A percentile compares a stretch with the other conserved stretches of the same genome.
phyloP scores from a whole-genome alignment of 176 grass and related monocot species.

The Avena atlantica region DNA sequence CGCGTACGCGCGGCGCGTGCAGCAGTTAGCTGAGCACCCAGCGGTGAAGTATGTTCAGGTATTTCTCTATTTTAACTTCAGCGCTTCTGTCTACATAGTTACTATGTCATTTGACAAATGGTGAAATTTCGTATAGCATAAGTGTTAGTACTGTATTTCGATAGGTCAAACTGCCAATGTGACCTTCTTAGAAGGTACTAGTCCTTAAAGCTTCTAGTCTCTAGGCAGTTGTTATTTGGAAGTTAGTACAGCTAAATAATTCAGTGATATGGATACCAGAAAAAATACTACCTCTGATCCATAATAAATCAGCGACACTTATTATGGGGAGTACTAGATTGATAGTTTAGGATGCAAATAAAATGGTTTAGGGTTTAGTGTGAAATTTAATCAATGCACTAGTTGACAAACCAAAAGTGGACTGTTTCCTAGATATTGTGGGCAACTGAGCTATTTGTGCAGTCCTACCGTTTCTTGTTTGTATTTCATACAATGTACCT shows the following conservation, averaged over 20 bases:
- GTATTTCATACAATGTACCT: not conserved
- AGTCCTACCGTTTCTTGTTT: not conserved
- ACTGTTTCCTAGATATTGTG: not conserved
- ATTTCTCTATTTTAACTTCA: not conserved
- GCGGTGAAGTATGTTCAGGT: constrained; percentile 96
- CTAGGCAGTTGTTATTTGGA: not conserved
- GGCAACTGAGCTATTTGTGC: not conserved
- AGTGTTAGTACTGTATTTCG: not conserved
- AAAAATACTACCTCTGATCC: no score
- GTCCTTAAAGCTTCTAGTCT: not conserved
- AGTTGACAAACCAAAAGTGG: not conserved
- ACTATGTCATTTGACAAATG: constrained; percentile 21
- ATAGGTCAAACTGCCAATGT: not conserved
- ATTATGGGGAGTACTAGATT: not conserved
- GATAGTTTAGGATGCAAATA: not conserved
- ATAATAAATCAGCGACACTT: no score
- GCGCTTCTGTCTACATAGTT: not conserved
- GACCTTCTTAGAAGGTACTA: not conserved
- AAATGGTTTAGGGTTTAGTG: not conserved
- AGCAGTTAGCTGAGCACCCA: constrained; percentile 62
- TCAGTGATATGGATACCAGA: no score
- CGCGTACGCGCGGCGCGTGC: constrained; percentile 63
- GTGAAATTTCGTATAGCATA: not conserved
- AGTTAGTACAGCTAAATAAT: not conserved
- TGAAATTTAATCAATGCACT: not conserved